These are phyloP conservation scores for Melanogaster broomeanus DNA, from an alignment of 768 basidiomycete genomes.

Conservation along the genomic window DNA sequence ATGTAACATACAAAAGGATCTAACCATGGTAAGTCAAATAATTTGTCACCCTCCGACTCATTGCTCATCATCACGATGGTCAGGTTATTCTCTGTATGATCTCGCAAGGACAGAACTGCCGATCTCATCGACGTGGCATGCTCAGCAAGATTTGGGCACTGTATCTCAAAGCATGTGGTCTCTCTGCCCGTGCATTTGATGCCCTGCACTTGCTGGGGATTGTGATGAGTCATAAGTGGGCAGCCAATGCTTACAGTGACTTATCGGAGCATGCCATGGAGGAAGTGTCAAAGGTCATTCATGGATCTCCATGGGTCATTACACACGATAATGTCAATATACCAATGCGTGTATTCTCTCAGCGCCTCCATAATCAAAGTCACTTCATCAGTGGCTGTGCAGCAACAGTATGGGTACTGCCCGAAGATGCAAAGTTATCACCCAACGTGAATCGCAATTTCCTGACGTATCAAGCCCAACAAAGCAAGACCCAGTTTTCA, in stretches of 20 bases:
- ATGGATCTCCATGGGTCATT: conserved; percentile 13
- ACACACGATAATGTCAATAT: conserved; percentile 25
- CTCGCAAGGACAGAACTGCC: conserved; percentile 14
- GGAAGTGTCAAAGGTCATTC: conserved; percentile 1
- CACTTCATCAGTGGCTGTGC: conserved; percentile 26
- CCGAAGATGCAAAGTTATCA: conserved; percentile 3
- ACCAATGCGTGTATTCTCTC: conserved; percentile 24
- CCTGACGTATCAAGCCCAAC: conserved; percentile 1
- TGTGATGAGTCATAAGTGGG: conserved; percentile 37
- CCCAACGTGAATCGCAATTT: conserved; percentile 5
- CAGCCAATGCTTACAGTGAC: conserved; percentile 3
- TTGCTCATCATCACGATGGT: background rate
- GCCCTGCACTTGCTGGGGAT: conserved; percentile 16
- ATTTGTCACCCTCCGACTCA: background rate
- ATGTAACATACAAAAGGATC: conserved; percentile 17
- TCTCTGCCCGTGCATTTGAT: conserved; percentile 17
- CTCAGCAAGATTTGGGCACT: conserved; percentile 17
- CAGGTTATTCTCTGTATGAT: background rate
- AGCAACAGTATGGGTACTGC: conserved; percentile 20
- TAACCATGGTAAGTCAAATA: conserved; percentile 14
- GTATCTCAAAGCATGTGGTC: conserved; percentile 21
- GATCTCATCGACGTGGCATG: conserved; percentile 1
- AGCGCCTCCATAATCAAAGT: conserved; percentile 23
- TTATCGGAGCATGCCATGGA: conserved; percentile 12
- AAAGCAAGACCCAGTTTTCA: background rate